A percentile compares a stretch with the other conserved stretches of the same genome.
These are phyloP conservation scores for Phytopythium kandeliae DNA, from an alignment of 352 stramenopile species.

Conservation along the genomic window DNA sequence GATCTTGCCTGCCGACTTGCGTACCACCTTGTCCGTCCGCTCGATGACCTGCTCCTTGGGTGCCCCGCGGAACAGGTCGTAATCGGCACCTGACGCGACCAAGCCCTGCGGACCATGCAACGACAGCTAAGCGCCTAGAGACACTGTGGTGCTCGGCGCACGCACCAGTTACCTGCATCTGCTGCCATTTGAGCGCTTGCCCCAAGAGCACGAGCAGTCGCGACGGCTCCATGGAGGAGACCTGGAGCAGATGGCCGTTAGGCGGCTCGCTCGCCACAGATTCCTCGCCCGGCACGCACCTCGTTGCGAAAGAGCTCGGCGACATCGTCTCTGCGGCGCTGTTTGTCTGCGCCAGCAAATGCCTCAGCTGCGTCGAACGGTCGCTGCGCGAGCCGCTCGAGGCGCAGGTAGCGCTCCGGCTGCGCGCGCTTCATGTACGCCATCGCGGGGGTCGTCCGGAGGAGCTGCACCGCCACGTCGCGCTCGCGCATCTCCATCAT, in stretches of 20 bases:
- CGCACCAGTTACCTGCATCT: conserved; percentile 40
- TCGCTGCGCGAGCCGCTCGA: conserved; percentile 75
- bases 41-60: conserved; percentile 51
- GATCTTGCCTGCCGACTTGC: conserved; percentile 74
- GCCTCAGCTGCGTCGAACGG: conserved; percentile 64
- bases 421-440: conserved; percentile 40
- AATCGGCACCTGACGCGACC: conserved; percentile 52
- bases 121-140: neutral
- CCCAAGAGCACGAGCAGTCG: conserved; percentile 83
- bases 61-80: conserved; percentile 77
- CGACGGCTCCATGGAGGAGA: conserved; percentile 75
- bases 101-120: conserved; percentile 29
- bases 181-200: conserved; percentile 90
- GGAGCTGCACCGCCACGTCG: conserved; percentile 69
- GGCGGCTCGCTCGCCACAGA: neutral
- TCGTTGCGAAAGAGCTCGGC: conserved; percentile 69
- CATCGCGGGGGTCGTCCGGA: conserved; percentile 44
- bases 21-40: conserved; percentile 51
- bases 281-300: conserved; percentile 12
- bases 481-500: conserved; percentile 81
- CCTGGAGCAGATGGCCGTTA: conserved; percentile 5
- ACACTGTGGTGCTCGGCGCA: no score
- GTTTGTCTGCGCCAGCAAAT: conserved; percentile 65
- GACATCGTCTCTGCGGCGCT: conserved; percentile 76
- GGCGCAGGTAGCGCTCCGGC: conserved; percentile 46